A percentile compares a stretch with the other conserved stretches of the same genome.
phyloP scores from a whole-genome alignment of 1,284 basidiomycete species.

The Pseudozyma tsukubaensis region DNA sequence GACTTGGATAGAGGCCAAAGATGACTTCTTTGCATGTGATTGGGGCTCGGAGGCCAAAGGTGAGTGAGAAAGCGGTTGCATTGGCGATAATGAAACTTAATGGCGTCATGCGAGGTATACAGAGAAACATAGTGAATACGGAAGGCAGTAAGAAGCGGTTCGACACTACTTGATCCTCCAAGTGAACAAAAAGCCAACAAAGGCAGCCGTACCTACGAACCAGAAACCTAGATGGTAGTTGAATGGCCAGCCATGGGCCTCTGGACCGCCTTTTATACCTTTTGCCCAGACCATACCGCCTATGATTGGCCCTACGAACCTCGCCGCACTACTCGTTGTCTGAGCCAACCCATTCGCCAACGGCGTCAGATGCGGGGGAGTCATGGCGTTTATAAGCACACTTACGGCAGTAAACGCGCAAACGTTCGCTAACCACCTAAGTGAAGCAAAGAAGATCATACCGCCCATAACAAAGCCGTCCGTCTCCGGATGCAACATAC shows the following conservation, averaged over 20 bases:
- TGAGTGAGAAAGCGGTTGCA: background rate
- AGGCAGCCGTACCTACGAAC: conserved; percentile 60
- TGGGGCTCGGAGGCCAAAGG: background rate
- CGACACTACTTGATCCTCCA: conserved; percentile 50
- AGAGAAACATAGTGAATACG: background rate
- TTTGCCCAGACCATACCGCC: conserved; percentile 67
- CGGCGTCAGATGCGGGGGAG: conserved; percentile 69
- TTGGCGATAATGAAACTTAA: background rate
- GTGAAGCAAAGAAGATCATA: conserved; percentile 69
- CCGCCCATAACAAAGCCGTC: conserved; percentile 70
- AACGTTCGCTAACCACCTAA: conserved; percentile 69
- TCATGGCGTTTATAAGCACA: conserved; percentile 69
- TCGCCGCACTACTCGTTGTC: conserved; percentile 67
- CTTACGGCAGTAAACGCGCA: conserved; percentile 68
- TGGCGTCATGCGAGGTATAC: background rate
- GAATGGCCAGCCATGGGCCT: conserved; percentile 55
- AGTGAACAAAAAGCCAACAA: conserved; percentile 54
- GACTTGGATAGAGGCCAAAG: background rate
- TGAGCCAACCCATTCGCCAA: conserved; percentile 71
- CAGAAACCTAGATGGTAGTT: conserved; percentile 66
- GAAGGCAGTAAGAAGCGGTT: no score
- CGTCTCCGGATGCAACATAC: conserved; percentile 67
- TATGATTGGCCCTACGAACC: conserved; percentile 69
- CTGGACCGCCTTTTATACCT: conserved; percentile 56
- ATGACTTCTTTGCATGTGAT: background rate